Conservation (phyloP, 2,329 filamentous ascomycete species). For the Penicillium sp. region DNA sequence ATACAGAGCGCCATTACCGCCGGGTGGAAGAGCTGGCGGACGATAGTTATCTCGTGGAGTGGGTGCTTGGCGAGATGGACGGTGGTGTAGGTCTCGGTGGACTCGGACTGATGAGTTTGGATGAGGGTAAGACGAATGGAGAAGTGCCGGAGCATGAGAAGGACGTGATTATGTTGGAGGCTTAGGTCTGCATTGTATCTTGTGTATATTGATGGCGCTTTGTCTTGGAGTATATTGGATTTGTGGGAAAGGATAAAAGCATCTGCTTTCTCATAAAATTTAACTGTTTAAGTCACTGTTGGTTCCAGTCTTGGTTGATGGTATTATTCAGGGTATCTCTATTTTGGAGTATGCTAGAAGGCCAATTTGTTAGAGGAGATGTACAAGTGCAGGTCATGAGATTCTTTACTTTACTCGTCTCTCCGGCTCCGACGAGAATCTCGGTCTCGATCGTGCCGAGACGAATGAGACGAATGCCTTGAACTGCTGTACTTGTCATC, state of each 20-base stretch:
- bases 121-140: constrained; percentile 17
- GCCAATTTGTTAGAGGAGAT: neutral
- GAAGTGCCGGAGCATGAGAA: constrained; percentile 31
- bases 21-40: constrained; percentile 85
- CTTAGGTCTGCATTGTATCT: constrained; percentile 22
- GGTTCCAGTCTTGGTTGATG: neutral
- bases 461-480: constrained; percentile 32
- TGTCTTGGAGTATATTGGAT: constrained; percentile 21
- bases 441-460: constrained; percentile 28
- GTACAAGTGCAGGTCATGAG: neutral
- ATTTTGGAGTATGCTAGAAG: constrained; percentile 4
- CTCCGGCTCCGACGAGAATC: constrained; percentile 30
- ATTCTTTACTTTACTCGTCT: constrained; percentile 21
- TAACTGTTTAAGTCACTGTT: constrained; percentile 1
- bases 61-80: constrained; percentile 91
- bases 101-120: constrained; percentile 26
- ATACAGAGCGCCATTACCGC: constrained; percentile 90
- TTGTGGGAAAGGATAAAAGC: constrained; percentile 21
- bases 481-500: constrained; percentile 34
- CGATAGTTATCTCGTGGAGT: constrained; percentile 91
- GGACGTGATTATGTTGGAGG: constrained; percentile 40
- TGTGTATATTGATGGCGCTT: constrained; percentile 25
- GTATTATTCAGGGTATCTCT: constrained; percentile 19
- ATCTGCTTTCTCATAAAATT: constrained; percentile 24
- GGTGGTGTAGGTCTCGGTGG: constrained; percentile 50